phyloP scores from a whole-genome alignment of 2,329 filamentous ascomycete genomes.

The Epichloe amarillans region DNA sequence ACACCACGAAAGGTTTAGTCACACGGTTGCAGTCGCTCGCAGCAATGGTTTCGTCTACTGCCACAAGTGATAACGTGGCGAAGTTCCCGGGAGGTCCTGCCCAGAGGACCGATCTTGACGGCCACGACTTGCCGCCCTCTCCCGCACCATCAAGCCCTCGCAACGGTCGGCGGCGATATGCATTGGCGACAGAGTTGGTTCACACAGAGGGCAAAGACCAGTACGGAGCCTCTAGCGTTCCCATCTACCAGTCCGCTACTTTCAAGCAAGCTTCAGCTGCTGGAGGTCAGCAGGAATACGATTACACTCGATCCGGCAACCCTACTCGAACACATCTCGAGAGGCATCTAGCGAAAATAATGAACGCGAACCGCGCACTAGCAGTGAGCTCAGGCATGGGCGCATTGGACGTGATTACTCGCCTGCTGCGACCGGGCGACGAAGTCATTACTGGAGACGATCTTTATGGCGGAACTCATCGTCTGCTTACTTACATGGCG shows the following conservation, averaged over 20 bases:
- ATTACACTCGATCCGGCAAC: conserved; percentile 96
- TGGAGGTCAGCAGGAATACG: conserved; percentile 77
- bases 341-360: conserved; percentile 95
- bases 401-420: conserved; percentile 88
- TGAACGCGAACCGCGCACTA: conserved; percentile 83
- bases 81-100: conserved; percentile 7
- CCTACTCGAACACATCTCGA: conserved; percentile 93
- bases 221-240: conserved; percentile 90
- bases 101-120: conserved; percentile 62
- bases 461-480: conserved; percentile 89
- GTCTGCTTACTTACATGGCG: conserved; percentile 81
- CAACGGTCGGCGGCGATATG: conserved; percentile 71
- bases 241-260: conserved; percentile 96
- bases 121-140: conserved; percentile 76
- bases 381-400: conserved; percentile 97
- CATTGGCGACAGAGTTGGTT: conserved; percentile 88
- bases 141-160: conserved; percentile 85
- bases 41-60: conserved; percentile 1
- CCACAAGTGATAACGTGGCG: not conserved
- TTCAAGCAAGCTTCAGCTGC: conserved; percentile 83
- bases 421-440: conserved; percentile 79
- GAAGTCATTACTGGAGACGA: conserved; percentile 97
- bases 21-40: not conserved
- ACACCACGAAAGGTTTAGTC: not conserved
- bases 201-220: conserved; percentile 95